These are phyloP conservation scores for Cafeteria roenbergensis DNA, from an alignment of 108 stramenopile species.

Conservation along the genomic window DNA sequence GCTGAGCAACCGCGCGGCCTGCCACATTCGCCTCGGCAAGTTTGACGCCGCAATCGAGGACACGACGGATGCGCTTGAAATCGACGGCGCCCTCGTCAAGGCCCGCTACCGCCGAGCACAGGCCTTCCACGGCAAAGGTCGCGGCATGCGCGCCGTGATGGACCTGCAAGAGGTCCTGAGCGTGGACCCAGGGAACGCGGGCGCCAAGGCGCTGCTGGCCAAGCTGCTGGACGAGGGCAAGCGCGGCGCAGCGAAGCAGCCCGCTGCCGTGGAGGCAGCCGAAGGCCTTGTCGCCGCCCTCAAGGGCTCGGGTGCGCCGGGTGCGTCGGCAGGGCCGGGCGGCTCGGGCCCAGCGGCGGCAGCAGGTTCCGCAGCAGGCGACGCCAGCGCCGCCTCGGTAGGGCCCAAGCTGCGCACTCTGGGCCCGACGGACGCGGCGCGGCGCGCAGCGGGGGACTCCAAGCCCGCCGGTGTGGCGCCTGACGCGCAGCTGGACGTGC, in stretches of 20 bases:
- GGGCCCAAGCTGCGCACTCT: no score
- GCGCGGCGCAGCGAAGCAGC: background rate
- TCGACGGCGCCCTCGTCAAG: slow-evolving; percentile 24
- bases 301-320: no score
- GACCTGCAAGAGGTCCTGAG: slow-evolving; percentile 3
- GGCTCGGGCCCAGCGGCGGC: no score
- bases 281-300: no score
- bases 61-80: slow-evolving; percentile 6
- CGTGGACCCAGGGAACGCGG: background rate
- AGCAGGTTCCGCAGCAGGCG: no score
- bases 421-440: no score
- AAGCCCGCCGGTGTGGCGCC: no score
- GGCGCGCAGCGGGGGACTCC: no score
- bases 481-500: no score
- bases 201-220: slow-evolving; percentile 2
- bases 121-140: background rate
- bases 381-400: no score
- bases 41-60: slow-evolving; percentile 6
- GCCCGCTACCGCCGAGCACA: slow-evolving; percentile 18
- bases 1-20: slow-evolving; percentile 15
- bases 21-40: background rate
- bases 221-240: background rate
- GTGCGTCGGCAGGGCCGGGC: no score
- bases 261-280: no score
- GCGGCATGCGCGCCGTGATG: background rate